Evolutionary conservation across 805 yeast species (phyloP).

Genomic region (Barnettozyma botsteinii): DNA sequence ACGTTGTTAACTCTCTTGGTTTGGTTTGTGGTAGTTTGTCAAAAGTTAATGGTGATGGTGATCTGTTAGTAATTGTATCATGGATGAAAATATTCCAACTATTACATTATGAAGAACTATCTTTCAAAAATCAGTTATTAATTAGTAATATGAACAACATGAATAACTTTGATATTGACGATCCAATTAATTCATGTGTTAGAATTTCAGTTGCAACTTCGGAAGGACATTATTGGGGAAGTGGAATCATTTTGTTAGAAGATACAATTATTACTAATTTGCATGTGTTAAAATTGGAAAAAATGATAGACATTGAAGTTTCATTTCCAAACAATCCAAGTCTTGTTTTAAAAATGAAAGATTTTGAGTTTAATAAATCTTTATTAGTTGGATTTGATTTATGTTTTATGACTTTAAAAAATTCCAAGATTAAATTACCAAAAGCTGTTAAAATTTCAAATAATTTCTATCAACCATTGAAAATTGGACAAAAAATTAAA

Average conservation of each 20-base stretch:
- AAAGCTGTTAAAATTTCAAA: slow-evolving; percentile 12
- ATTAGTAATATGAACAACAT: too few relatives aligned
- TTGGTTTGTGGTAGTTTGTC: slow-evolving; percentile 19
- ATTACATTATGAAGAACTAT: slow-evolving; percentile 7
- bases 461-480: slow-evolving; percentile 5
- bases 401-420: slow-evolving; percentile 18
- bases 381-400: slow-evolving; percentile 25
- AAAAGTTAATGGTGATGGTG: slow-evolving; percentile 27
- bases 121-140: not conserved
- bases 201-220: slow-evolving; percentile 18
- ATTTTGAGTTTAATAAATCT: slow-evolving; percentile 12
- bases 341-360: slow-evolving; percentile 3
- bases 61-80: slow-evolving; percentile 19
- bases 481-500: slow-evolving; percentile 15
- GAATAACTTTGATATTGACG: slow-evolving; percentile 5
- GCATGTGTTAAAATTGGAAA: slow-evolving; percentile 21
- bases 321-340: slow-evolving; percentile 9
- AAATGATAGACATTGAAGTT: slow-evolving; percentile 11
- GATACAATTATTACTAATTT: slow-evolving; percentile 21
- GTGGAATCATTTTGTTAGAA: slow-evolving; percentile 21
- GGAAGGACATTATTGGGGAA: slow-evolving; percentile 25
- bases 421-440: slow-evolving; percentile 3
- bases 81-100: slow-evolving; percentile 21
- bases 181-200: slow-evolving; percentile 19
- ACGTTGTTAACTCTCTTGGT: slow-evolving; percentile 16